A percentile compares a stretch with the other conserved stretches of the same genome.
Evolutionary conservation across 352 stramenopile species (phyloP).

Genomic region (Globisporangium apiculatum): DNA sequence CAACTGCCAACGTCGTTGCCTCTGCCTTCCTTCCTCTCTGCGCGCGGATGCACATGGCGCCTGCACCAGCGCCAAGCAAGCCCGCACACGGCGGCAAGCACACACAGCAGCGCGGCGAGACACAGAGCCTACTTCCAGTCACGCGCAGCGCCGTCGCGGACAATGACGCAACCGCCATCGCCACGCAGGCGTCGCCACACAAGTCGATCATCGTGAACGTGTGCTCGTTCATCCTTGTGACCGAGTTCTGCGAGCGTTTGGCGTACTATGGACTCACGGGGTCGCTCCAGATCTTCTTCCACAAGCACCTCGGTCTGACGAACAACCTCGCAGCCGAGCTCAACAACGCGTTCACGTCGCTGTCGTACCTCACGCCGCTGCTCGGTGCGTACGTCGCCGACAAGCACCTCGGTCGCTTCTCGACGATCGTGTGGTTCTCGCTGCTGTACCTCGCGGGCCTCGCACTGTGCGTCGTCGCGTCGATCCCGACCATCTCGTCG

Average conservation of each 20-base stretch:
- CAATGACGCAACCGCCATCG: neutral
- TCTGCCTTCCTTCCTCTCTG: no score
- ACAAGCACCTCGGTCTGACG: slow-evolving; percentile 72
- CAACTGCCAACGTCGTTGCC: neutral
- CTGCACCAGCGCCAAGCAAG: neutral
- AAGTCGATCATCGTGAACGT: slow-evolving; percentile 81
- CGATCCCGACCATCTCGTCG: slow-evolving; percentile 46
- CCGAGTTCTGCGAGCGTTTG: slow-evolving; percentile 81
- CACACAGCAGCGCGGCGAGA: slow-evolving; percentile 1
- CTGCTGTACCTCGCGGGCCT: slow-evolving; percentile 64
- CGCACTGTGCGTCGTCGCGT: slow-evolving; percentile 60
- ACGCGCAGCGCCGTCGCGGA: neutral
- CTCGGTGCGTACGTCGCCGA: slow-evolving; percentile 79
- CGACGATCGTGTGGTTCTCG: slow-evolving; percentile 73
- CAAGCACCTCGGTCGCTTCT: slow-evolving; percentile 69
- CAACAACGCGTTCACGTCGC: slow-evolving; percentile 79
- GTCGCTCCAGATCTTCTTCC: slow-evolving; percentile 85
- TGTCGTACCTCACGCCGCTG: slow-evolving; percentile 81
- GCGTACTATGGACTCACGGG: slow-evolving; percentile 79
- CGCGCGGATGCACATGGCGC: neutral
- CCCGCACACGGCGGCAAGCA: neutral
- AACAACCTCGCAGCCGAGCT: slow-evolving; percentile 81
- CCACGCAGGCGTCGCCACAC: slow-evolving; percentile 11
- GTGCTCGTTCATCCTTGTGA: slow-evolving; percentile 86
- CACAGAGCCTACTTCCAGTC: slow-evolving; percentile 9